These are phyloP conservation scores for Amanita subjunquillea DNA, from an alignment of 768 basidiomycete species.

Conservation along the genomic window DNA sequence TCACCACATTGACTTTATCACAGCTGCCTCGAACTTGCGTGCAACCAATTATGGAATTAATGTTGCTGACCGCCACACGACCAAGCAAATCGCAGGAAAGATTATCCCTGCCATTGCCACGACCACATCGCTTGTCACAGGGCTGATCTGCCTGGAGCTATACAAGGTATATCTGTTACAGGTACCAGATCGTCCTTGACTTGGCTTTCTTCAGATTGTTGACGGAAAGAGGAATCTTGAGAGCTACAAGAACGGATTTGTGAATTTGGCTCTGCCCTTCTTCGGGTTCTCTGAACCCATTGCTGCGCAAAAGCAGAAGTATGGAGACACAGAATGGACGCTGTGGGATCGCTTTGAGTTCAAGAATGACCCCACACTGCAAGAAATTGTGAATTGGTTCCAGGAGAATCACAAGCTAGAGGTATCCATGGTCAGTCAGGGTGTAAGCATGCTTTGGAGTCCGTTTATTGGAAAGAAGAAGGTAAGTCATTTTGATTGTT, in stretches of 20 bases:
- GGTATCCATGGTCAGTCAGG: conserved; percentile 92
- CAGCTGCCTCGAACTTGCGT: conserved; percentile 92
- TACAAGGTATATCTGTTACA: conserved; percentile 62
- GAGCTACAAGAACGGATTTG: conserved; percentile 96
- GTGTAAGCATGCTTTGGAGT: conserved; percentile 97
- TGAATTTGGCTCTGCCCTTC: conserved; percentile 96
- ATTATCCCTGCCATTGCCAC: conserved; percentile 99
- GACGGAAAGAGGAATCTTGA: conserved; percentile 92
- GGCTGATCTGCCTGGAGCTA: conserved; percentile 89
- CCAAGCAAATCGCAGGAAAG: conserved; percentile 97
- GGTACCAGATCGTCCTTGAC: background rate
- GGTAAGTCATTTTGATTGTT: conserved; percentile 34
- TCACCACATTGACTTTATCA: conserved; percentile 98
- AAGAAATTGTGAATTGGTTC: conserved; percentile 82
- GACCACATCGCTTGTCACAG: conserved; percentile 92
- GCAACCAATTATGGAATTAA: conserved; percentile 91
- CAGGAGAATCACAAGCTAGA: conserved; percentile 75
- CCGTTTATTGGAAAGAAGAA: conserved; percentile 90
- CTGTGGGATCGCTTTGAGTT: conserved; percentile 98
- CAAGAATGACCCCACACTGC: conserved; percentile 77
- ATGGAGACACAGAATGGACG: conserved; percentile 86
- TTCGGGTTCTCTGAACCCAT: conserved; percentile 99
- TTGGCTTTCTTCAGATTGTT: conserved; percentile 53
- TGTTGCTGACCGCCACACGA: conserved; percentile 79
- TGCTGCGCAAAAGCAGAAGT: conserved; percentile 81